Base-by-base conservation (phyloP, 2,329 filamentous ascomycete species). In the Pseudogymnoascus sp. region DNA sequence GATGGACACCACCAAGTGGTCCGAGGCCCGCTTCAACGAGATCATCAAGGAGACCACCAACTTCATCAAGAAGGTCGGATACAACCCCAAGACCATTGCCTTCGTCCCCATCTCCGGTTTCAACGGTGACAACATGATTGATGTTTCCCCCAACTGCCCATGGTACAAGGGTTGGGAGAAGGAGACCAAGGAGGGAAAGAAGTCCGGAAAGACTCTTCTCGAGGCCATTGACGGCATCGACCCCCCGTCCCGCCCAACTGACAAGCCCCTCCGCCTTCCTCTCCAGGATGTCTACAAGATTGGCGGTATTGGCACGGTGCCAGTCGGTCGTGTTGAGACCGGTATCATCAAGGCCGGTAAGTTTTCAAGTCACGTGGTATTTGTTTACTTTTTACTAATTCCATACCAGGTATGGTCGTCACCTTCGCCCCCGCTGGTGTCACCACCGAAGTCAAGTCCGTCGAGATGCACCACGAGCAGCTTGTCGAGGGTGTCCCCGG, bases 261-360 rank as follows among this genome's bases (percentile, higher is more conserved):
- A 97, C 85, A 99, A 99, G 92, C 92, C 94, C 77, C 94, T 99
- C 81, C 94, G 94, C 87, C 94, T 99, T 79, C 94, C 94, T 80
- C 93, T 99, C 76, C 94, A 99, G 90, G 94, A 99, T 86, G 94
- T 99, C 70, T 99, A 99, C 93, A 97, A 99, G 92, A 99, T 99
- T 78, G 93, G 92, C 79, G 94, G 94, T 92, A 99, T 99, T 83
- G 94, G 94, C 81, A 99, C 94, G 77, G 94, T 99, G 71, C 94
- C 94, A 74, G 94, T 99, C 87, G 94, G 94, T 83, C 94, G 94
- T 97, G 94, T 99, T 82, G 94, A 99, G 90, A 99, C 94, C 78
- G 94, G 92, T 92, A 72, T 89, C 80, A 91, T 97, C 84, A 92
- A 90, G 87, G 82, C 84, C 77, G 83, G 84, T 76, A 87, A 91